phyloP scores from a whole-genome alignment of 208 protist genomes.

The Leishmania amazonensis region DNA sequence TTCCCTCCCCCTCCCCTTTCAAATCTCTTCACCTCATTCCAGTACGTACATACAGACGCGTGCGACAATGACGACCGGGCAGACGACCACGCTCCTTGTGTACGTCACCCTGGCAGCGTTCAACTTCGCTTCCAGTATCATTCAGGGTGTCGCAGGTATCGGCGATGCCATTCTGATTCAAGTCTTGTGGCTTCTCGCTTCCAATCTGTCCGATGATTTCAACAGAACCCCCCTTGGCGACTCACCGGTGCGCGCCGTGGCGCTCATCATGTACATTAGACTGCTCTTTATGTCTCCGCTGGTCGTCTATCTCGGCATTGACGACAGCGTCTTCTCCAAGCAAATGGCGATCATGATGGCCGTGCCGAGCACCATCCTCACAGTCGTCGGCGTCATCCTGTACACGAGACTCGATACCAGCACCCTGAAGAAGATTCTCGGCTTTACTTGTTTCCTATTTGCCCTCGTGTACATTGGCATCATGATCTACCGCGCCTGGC shows the following conservation, averaged over 20 bases:
- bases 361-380: constrained; percentile 47
- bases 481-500: constrained; percentile 36
- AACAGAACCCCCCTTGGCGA: constrained; percentile 39
- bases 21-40: neutral
- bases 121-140: constrained; percentile 53
- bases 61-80: neutral
- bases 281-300: constrained; percentile 60
- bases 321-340: constrained; percentile 62
- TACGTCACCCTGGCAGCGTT: constrained; percentile 41
- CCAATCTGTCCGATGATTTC: constrained; percentile 32
- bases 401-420: constrained; percentile 30
- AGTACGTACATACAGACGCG: neutral
- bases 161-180: constrained; percentile 67
- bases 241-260: constrained; percentile 46
- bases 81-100: constrained; percentile 30
- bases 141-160: constrained; percentile 58
- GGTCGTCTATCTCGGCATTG: constrained; percentile 46
- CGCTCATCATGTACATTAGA: constrained; percentile 63
- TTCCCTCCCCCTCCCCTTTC: neutral
- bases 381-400: constrained; percentile 49
- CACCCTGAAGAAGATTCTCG: constrained; percentile 43
- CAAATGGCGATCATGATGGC: constrained; percentile 64
- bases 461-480: constrained; percentile 43
- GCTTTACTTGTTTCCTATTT: constrained; percentile 50
- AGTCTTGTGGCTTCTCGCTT: constrained; percentile 51